These are phyloP conservation scores for Leishmania mexicana DNA, from an alignment of 208 protist genomes.

Conservation along the genomic window DNA sequence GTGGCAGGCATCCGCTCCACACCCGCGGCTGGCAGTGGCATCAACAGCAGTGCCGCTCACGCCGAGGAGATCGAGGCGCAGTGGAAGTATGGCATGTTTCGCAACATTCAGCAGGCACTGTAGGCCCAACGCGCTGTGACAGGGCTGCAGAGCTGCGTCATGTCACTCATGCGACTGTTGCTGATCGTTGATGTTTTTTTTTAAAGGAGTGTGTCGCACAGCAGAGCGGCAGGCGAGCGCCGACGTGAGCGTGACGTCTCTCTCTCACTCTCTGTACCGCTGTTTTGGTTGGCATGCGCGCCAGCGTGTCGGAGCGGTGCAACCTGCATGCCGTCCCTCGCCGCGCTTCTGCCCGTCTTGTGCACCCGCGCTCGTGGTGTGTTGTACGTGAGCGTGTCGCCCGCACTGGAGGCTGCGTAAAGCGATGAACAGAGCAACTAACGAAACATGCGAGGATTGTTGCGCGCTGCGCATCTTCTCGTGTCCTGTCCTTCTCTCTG, in stretches of 20 bases:
- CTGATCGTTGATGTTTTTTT: conserved; percentile 61
- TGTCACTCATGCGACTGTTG: conserved; percentile 69
- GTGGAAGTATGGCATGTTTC: conserved; percentile 11
- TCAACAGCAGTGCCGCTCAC: neutral
- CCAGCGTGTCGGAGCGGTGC: neutral
- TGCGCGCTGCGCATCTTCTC: neutral
- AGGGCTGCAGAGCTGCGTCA: conserved; percentile 65
- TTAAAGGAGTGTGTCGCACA: conserved; percentile 10
- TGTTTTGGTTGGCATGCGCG: neutral
- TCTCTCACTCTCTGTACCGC: neutral
- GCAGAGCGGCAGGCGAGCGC: neutral
- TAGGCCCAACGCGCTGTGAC: conserved; percentile 36
- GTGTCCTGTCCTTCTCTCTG: neutral
- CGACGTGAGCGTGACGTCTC: neutral
- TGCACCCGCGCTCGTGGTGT: neutral
- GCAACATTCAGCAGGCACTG: conserved; percentile 18
- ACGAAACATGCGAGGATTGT: neutral
- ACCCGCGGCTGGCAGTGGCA: neutral
- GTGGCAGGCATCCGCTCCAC: neutral
- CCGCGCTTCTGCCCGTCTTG: neutral
- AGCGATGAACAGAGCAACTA: neutral
- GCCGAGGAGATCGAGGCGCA: conserved; percentile 18
- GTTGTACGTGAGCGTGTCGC: neutral
- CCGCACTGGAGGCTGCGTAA: neutral
- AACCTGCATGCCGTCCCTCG: neutral